A percentile compares a stretch with the other conserved stretches of the same genome.
Conservation (phyloP, 805 yeast genomes). For the Yamadazyma ubonensis region DNA sequence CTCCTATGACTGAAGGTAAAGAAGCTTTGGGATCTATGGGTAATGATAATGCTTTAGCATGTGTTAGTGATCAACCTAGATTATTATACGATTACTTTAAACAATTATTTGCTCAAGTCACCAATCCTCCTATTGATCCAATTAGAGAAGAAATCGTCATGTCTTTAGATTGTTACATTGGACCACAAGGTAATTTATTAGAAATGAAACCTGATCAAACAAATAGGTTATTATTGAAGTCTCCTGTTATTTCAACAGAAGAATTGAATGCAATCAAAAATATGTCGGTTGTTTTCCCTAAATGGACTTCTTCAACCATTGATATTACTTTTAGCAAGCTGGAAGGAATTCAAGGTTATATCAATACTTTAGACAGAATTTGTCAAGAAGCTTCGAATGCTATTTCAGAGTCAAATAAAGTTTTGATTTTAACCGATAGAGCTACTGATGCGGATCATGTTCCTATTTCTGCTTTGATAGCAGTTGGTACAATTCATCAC, state of each 20-base stretch:
- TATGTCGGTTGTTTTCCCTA: slow-evolving; percentile 73
- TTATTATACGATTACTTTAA: slow-evolving; percentile 90
- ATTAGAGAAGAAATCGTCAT: slow-evolving; percentile 94
- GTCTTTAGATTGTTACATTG: slow-evolving; percentile 95
- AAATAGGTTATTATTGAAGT: slow-evolving; percentile 75
- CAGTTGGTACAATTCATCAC: slow-evolving; percentile 97
- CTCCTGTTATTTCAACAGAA: slow-evolving; percentile 75
- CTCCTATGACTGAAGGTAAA: slow-evolving; percentile 95
- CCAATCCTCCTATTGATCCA: slow-evolving; percentile 98
- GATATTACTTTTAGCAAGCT: slow-evolving; percentile 85
- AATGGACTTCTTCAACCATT: slow-evolving; percentile 78
- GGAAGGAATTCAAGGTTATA: slow-evolving; percentile 85
- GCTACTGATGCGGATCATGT: slow-evolving; percentile 59
- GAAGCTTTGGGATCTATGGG: slow-evolving; percentile 99
- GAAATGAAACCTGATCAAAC: slow-evolving; percentile 93
- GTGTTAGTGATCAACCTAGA: slow-evolving; percentile 90
- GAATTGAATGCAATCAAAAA: slow-evolving; percentile 76
- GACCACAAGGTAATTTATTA: slow-evolving; percentile 95
- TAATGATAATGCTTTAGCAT: slow-evolving; percentile 93
- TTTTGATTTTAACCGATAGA: slow-evolving; percentile 76
- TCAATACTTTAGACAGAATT: slow-evolving; percentile 78
- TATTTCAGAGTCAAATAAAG: slow-evolving; percentile 69
- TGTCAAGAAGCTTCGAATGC: slow-evolving; percentile 87
- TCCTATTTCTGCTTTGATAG: slow-evolving; percentile 83
- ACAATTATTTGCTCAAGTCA: slow-evolving; percentile 95